These are phyloP conservation scores for Pythium diclinum DNA, from an alignment of 352 stramenopile species.

Conservation along the genomic window DNA sequence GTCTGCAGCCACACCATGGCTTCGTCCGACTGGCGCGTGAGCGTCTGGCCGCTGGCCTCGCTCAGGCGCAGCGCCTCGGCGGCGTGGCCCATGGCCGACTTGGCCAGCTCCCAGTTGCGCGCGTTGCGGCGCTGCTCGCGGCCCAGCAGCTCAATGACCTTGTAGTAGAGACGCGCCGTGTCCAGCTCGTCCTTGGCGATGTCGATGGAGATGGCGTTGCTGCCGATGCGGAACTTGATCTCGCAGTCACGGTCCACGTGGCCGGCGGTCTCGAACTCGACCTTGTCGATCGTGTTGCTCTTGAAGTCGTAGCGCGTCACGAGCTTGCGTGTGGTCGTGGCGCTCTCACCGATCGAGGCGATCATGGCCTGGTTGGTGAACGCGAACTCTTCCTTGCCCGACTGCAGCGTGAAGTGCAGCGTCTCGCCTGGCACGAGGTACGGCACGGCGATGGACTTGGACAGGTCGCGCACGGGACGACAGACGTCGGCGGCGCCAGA, in stretches of 20 bases:
- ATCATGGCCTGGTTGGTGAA: constrained; percentile 69
- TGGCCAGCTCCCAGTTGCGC: constrained; percentile 46
- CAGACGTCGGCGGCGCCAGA: constrained; percentile 26
- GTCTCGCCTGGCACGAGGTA: constrained; percentile 55
- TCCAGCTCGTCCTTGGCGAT: constrained; percentile 40
- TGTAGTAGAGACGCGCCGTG: constrained; percentile 41
- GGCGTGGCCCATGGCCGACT: constrained; percentile 39
- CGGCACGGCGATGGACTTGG: constrained; percentile 34
- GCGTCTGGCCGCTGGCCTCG: constrained; percentile 38
- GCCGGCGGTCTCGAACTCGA: constrained; percentile 49
- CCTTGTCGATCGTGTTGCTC: constrained; percentile 25
- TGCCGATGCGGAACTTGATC: constrained; percentile 55
- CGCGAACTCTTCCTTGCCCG: constrained; percentile 55
- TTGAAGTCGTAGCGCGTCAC: constrained; percentile 47
- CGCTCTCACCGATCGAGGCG: constrained; percentile 32
- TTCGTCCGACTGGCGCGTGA: constrained; percentile 44
- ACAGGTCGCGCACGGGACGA: constrained; percentile 36
- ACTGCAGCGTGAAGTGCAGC: constrained; percentile 53
- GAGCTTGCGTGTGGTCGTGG: constrained; percentile 51
- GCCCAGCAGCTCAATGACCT: constrained; percentile 48
- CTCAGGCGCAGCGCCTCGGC: constrained; percentile 40
- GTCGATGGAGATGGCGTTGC: constrained; percentile 43
- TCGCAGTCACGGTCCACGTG: constrained; percentile 52
- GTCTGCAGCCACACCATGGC: constrained; percentile 43
- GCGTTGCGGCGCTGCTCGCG: constrained; percentile 42